These are phyloP conservation scores for Vaccinium corymbosum DNA, from an alignment of 148 eudicot genomes.

Conservation along the genomic window DNA sequence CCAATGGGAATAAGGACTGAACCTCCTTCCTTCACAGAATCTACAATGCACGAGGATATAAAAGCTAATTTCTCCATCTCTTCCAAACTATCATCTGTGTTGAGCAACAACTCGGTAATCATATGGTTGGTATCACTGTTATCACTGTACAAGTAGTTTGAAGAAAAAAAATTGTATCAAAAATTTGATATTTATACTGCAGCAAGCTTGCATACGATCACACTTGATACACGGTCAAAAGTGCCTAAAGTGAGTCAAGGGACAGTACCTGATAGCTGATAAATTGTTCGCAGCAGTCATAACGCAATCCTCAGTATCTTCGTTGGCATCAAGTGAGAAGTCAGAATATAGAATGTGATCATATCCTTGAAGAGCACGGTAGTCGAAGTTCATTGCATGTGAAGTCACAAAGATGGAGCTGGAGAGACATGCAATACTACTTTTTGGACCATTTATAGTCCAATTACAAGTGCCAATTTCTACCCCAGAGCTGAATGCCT, in stretches of 20 bases:
- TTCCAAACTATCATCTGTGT: constrained; percentile 50
- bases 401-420: constrained; percentile 51
- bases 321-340: constrained; percentile 34
- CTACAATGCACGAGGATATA: constrained; percentile 55
- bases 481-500: constrained; percentile 83
- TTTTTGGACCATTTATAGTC: constrained; percentile 59
- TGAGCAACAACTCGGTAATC: constrained; percentile 29
- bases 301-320: constrained; percentile 30
- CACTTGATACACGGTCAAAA: neutral
- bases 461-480: constrained; percentile 90
- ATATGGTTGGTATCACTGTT: constrained; percentile 18
- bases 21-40: constrained; percentile 71
- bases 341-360: constrained; percentile 70
- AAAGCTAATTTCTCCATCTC: constrained; percentile 70
- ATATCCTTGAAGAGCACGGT: constrained; percentile 56
- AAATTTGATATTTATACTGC: neutral
- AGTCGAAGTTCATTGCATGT: constrained; percentile 64
- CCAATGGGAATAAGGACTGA: constrained; percentile 76
- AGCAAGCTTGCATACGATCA: neutral
- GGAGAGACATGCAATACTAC: constrained; percentile 45
- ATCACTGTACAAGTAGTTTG: constrained; percentile 34
- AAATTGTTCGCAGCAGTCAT: constrained; percentile 17
- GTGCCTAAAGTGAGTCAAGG: neutral
- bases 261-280: constrained; percentile 27
- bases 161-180: neutral